phyloP scores from a whole-genome alignment of 768 basidiomycete genomes.

The Clavaria fumosa region DNA sequence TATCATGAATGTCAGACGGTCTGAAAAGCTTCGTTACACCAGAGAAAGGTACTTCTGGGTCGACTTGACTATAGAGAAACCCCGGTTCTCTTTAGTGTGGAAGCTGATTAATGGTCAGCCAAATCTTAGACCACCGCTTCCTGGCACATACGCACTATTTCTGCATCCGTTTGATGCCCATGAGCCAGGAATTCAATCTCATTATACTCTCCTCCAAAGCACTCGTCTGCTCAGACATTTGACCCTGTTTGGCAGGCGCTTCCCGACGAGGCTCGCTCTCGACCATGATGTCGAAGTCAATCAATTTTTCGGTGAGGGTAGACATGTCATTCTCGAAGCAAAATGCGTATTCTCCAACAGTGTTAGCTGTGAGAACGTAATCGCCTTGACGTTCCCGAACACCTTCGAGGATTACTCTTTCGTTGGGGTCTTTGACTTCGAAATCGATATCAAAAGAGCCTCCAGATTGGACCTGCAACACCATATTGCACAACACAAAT shows the following conservation, averaged over 20 bases:
- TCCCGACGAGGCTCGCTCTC: constrained; percentile 91
- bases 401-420: constrained; percentile 79
- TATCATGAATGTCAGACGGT: constrained; percentile 18
- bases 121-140: background rate
- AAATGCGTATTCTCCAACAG: constrained; percentile 82
- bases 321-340: constrained; percentile 99
- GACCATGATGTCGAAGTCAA: constrained; percentile 96
- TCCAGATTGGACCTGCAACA: constrained; percentile 76
- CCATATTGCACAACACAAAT: background rate
- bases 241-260: constrained; percentile 74
- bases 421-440: constrained; percentile 81
- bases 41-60: constrained; percentile 45
- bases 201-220: constrained; percentile 93
- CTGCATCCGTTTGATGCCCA: constrained; percentile 84
- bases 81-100: constrained; percentile 87
- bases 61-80: constrained; percentile 84
- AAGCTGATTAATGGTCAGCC: constrained; percentile 35
- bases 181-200: constrained; percentile 72
- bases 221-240: constrained; percentile 84
- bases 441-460: constrained; percentile 96
- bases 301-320: constrained; percentile 82
- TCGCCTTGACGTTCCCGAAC: constrained; percentile 87
- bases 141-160: constrained; percentile 55
- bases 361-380: constrained; percentile 92
- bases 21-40: no score